Evolutionary conservation across 2,329 filamentous ascomycete species (phyloP).

Genomic region (Aspergillus sp.): DNA sequence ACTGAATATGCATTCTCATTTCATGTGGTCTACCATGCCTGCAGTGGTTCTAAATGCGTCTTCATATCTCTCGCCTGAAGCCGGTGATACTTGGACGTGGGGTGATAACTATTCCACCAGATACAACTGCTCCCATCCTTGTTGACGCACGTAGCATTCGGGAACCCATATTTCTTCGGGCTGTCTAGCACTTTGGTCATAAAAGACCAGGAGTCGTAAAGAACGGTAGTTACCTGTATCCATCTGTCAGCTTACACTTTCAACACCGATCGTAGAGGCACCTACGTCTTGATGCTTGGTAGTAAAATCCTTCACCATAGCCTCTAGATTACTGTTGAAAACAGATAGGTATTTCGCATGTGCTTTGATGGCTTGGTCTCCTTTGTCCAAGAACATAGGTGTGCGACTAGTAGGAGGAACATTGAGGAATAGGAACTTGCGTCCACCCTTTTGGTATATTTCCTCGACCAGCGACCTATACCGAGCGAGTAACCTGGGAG

Average conservation of each 20-base stretch:
- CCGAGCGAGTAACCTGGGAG: slow-evolving; percentile 34
- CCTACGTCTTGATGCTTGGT: slow-evolving; percentile 15
- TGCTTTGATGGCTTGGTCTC: slow-evolving; percentile 7
- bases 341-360: slow-evolving; percentile 17
- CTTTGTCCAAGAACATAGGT: slow-evolving; percentile 16
- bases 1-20: no score
- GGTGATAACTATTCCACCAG: slow-evolving; percentile 29
- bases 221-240: slow-evolving; percentile 15
- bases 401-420: slow-evolving; percentile 44
- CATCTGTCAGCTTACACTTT: no score
- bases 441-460: slow-evolving; percentile 46
- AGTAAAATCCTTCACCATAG: slow-evolving; percentile 14
- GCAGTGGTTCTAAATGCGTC: slow-evolving; percentile 10
- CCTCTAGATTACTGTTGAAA: slow-evolving; percentile 18
- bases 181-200: slow-evolving; percentile 22
- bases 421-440: slow-evolving; percentile 53
- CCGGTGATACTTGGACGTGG: slow-evolving; percentile 21
- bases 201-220: slow-evolving; percentile 24
- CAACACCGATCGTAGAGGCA: background rate
- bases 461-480: slow-evolving; percentile 39
- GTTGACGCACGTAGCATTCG: slow-evolving; percentile 21
- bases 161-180: slow-evolving; percentile 19
- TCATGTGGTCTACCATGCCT: slow-evolving; percentile 15
- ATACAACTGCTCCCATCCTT: slow-evolving; percentile 20
- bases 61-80: slow-evolving; percentile 26